Evolutionary conservation across 371 early-diverging fungal species (phyloP).

Genomic region (Phascolomyces articulosus): DNA sequence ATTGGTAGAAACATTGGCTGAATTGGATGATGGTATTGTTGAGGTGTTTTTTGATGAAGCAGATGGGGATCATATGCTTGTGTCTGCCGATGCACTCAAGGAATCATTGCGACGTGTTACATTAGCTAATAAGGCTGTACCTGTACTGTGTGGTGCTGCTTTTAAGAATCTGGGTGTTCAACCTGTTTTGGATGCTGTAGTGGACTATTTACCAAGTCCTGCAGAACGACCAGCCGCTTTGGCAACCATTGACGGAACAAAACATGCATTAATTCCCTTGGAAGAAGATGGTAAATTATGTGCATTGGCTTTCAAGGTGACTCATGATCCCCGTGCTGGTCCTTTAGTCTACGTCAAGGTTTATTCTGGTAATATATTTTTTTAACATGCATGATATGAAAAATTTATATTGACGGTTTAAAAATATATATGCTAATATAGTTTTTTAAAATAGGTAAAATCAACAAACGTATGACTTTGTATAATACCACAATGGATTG

Average conservation of each 20-base stretch:
- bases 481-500: constrained; percentile 66
- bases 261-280: constrained; percentile 32
- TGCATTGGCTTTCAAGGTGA: constrained; percentile 95
- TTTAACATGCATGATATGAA: no score
- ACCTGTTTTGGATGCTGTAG: constrained; percentile 87
- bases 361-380: constrained; percentile 70
- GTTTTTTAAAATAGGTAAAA: constrained; percentile 53
- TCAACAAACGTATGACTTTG: constrained; percentile 69
- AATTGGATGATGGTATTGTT: constrained; percentile 84
- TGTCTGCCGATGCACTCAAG: constrained; percentile 64
- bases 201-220: constrained; percentile 90
- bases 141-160: constrained; percentile 92
- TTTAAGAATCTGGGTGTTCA: constrained; percentile 92
- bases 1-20: constrained; percentile 85
- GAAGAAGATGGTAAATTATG: constrained; percentile 62
- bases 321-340: constrained; percentile 83
- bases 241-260: constrained; percentile 48
- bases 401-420: no score
- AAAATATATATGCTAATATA: no score
- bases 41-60: constrained; percentile 78
- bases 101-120: constrained; percentile 78
- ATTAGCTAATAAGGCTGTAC: constrained; percentile 67
- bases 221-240: constrained; percentile 68
- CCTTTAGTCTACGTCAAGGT: constrained; percentile 93
- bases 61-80: constrained; percentile 66